Evolutionary conservation across 768 basidiomycete genomes (phyloP), one percentile per base, ranked within the genome.

Genomic region (Hypholoma sublateritium): DNA sequence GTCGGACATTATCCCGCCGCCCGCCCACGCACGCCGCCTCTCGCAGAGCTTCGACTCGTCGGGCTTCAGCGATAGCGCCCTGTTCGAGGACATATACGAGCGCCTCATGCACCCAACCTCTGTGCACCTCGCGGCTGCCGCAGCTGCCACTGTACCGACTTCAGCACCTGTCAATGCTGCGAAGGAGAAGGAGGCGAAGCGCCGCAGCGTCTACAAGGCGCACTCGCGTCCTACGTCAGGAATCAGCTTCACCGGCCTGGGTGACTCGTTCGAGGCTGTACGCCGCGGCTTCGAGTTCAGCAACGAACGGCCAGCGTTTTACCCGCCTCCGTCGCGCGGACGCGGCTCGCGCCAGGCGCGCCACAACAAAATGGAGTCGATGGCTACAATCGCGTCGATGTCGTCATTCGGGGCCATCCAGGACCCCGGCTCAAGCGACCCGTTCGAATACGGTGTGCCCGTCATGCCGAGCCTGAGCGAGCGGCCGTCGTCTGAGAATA

Each of bases 231-330:
- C 74, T 28, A 69, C 75, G 2, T 90, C 88, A 0, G 81, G 71
- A 2, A 66, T 81, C 50, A 91, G 89, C 67, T 92, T 93, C 62
- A 77, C 73, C 4, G 89, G 90, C 0, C 77, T 91, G 14, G 84
- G 53, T 32, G 53, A 87, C 45, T 87, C 88, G 0, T 93, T 91
- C 60, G 85, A 87, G 17, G 90, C 91, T 65, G 81, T 91, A n/a
- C 75, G 89, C 28, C 80, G 88, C 49, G 88, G 86, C 1, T 93
- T 91, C 59, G 90, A 92, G 66, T 91, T 89, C 67, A 76, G 76
- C 24, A 75, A 80, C 7, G 74, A 80, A 46, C 81, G 87, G 0
- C 84, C 86, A 1, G 73, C 80, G 1, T 90, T 89, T 68, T 91
- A 88, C 63, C 86, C 86, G 0, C 80, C 83, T 11, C 70, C 77